A percentile compares a stretch with the other conserved stretches of the same genome.
Conservation (phyloP, 768 basidiomycete genomes). For the Leccinum longicurvipes region DNA sequence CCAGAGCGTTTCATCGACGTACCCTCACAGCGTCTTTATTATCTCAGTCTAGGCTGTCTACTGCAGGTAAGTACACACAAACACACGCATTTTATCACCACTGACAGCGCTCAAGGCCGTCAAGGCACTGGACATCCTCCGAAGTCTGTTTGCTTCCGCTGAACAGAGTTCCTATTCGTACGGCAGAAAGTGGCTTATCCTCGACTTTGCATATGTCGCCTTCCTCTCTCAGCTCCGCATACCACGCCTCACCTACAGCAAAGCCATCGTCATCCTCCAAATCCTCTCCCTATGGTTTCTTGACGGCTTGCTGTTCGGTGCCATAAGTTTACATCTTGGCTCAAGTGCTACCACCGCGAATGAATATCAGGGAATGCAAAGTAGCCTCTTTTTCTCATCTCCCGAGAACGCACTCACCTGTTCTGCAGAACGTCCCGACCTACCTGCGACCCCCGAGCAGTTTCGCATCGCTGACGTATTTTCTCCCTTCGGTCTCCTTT, state of each 20-base stretch:
- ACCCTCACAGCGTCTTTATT: conserved; percentile 78
- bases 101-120: conserved; percentile 49
- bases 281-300: conserved; percentile 58
- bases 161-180: conserved; percentile 41
- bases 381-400: conserved; percentile 23
- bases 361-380: conserved; percentile 26
- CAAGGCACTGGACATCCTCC: conserved; percentile 70
- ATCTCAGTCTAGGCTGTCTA: conserved; percentile 69
- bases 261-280: conserved; percentile 59
- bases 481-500: conserved; percentile 48
- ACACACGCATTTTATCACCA: neutral
- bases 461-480: conserved; percentile 50
- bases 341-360: conserved; percentile 11
- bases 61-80: conserved; percentile 54
- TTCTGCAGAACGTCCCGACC: conserved; percentile 31
- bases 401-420: conserved; percentile 2
- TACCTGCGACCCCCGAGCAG: conserved; percentile 43
- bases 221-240: conserved; percentile 64
- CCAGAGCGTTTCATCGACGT: conserved; percentile 71
- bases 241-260: conserved; percentile 68
- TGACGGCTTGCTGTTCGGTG: conserved; percentile 71
- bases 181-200: conserved; percentile 69
- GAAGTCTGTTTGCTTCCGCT: conserved; percentile 46
- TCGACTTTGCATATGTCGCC: conserved; percentile 61
- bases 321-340: conserved; percentile 56